Evolutionary conservation across 2,329 filamentous ascomycete genomes (phyloP).

Genomic region (Clarireedia monteithiana): DNA sequence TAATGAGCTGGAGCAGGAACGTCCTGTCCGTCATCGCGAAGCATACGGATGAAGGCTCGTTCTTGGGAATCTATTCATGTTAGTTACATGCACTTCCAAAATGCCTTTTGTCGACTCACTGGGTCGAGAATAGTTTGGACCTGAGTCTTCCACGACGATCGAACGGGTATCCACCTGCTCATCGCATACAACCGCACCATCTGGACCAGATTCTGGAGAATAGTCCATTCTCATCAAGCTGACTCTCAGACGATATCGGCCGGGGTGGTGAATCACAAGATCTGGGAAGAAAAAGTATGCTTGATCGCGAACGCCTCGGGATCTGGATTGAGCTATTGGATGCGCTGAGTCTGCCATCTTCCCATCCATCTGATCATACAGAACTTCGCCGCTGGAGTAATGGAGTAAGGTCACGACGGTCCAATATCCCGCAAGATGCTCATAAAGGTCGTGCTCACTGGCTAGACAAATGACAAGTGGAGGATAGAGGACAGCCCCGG

Average conservation of each 20-base stretch:
- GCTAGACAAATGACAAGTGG: slow-evolving; percentile 23
- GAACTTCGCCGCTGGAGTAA: slow-evolving; percentile 20
- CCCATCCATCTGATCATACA: slow-evolving; percentile 23
- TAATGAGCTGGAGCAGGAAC: slow-evolving; percentile 11
- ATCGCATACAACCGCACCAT: slow-evolving; percentile 18
- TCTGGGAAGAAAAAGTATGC: slow-evolving; percentile 28
- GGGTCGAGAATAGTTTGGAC: slow-evolving; percentile 15
- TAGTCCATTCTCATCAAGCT: slow-evolving; percentile 27
- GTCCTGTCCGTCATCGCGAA: slow-evolving; percentile 24
- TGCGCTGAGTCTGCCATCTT: slow-evolving; percentile 25
- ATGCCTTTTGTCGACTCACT: slow-evolving; percentile 16
- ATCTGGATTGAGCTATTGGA: slow-evolving; percentile 17
- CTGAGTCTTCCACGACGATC: slow-evolving; percentile 21
- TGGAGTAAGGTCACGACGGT: slow-evolving; percentile 24
- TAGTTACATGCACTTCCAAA: slow-evolving; percentile 6
- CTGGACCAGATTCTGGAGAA: slow-evolving; percentile 15
- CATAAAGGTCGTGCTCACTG: slow-evolving; percentile 21
- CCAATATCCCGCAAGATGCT: slow-evolving; percentile 23
- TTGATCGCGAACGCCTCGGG: slow-evolving; percentile 14
- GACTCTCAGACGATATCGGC: slow-evolving; percentile 24
- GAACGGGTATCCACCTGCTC: slow-evolving; percentile 25
- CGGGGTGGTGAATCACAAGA: slow-evolving; percentile 23
- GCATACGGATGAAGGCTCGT: slow-evolving; percentile 21
- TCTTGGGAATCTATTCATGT: slow-evolving; percentile 21
- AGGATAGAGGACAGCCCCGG: slow-evolving; percentile 22